Conservation (phyloP, 805 yeast species). For the Barnettozyma populi region DNA sequence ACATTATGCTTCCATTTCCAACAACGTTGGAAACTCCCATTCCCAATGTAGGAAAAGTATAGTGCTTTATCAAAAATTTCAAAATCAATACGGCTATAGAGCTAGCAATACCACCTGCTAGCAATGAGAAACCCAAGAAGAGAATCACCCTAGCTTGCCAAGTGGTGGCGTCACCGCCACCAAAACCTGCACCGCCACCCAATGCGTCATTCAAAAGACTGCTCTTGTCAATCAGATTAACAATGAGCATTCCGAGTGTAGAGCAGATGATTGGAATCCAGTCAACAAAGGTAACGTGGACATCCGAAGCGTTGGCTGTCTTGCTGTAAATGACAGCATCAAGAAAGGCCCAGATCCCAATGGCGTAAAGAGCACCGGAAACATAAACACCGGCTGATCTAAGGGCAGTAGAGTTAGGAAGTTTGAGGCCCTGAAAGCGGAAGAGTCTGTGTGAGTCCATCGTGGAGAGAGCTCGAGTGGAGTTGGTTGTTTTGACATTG, state of each 20-base stretch:
- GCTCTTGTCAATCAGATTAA: conserved; percentile 41
- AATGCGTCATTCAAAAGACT: conserved; percentile 32
- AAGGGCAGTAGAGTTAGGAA: conserved; percentile 67
- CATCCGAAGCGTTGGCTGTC: conserved; percentile 76
- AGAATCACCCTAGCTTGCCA: conserved; percentile 93
- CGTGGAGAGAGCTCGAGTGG: not conserved
- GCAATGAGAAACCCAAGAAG: conserved; percentile 84
- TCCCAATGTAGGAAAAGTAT: conserved; percentile 80
- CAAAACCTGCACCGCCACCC: conserved; percentile 29
- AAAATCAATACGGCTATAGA: conserved; percentile 82
- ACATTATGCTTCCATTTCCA: conserved; percentile 72
- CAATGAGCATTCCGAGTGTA: conserved; percentile 80
- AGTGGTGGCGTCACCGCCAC: conserved; percentile 47
- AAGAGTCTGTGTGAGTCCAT: conserved; percentile 49
- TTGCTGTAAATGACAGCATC: conserved; percentile 86
- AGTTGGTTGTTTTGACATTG: not conserved
- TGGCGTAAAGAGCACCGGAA: conserved; percentile 72
- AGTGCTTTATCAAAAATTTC: conserved; percentile 76
- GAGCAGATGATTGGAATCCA: conserved; percentile 94
- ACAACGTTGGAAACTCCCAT: conserved; percentile 91
- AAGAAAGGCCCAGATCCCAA: conserved; percentile 84
- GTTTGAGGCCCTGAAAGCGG: conserved; percentile 56
- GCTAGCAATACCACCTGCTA: conserved; percentile 94
- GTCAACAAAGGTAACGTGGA: conserved; percentile 87
- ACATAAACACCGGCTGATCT: conserved; percentile 71